Percentiles rank a stretch among this genome's conserved stretches.
These are phyloP conservation scores for Trifolium pratense DNA, from an alignment of 306 rosid genomes.

Conservation along the genomic window DNA sequence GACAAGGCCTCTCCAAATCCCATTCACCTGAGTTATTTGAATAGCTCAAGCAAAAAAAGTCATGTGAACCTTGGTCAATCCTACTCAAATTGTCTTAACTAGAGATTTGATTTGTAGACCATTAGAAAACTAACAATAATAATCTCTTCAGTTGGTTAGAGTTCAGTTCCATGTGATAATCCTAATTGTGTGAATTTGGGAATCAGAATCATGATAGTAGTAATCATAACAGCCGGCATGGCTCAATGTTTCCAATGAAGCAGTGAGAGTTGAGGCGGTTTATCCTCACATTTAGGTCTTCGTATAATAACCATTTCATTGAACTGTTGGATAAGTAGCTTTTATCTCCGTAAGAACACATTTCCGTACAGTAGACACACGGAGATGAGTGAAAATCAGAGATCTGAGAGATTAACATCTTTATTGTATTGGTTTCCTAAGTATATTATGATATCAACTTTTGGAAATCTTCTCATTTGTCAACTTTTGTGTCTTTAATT, in stretches of 20 bases:
- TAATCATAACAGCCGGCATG: slow-evolving; percentile 12
- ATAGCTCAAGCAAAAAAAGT: background rate
- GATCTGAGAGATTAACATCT: slow-evolving; percentile 1
- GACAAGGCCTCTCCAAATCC: slow-evolving; percentile 13
- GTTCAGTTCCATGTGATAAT: background rate
- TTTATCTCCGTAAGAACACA: no score
- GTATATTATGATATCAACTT: no score
- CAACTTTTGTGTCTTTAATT: slow-evolving; percentile 46
- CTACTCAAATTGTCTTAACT: slow-evolving; percentile 2
- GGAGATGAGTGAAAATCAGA: no score
- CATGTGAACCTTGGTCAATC: slow-evolving; percentile 11
- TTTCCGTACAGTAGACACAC: no score
- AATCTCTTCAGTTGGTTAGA: slow-evolving; percentile 15
- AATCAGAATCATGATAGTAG: slow-evolving; percentile 12
- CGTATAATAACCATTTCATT: background rate
- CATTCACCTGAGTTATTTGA: slow-evolving; percentile 6
- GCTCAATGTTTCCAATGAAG: background rate
- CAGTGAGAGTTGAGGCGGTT: background rate
- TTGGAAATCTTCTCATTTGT: slow-evolving; percentile 25
- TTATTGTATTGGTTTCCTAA: background rate
- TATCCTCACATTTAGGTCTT: slow-evolving; percentile 15
- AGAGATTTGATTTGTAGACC: slow-evolving; percentile 13
- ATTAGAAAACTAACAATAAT: slow-evolving; percentile 5
- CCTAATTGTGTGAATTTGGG: background rate
- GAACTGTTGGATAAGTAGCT: no score